Conservation (phyloP, 1,139 yeast genomes). For the Zhuliangozyma parablackwelliae region DNA sequence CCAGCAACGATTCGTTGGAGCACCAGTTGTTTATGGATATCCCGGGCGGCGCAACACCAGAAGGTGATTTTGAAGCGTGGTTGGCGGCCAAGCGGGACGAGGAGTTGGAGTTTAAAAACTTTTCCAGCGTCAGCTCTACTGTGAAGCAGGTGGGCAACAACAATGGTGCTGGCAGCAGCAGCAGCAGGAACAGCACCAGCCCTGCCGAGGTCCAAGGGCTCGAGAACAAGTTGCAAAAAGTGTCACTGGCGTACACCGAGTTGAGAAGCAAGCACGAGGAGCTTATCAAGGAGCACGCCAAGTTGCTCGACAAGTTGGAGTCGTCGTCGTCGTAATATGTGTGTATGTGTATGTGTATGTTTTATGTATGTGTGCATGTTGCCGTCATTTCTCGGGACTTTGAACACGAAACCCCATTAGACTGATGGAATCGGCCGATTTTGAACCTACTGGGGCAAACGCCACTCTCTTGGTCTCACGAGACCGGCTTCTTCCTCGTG, state of each 20-base stretch:
- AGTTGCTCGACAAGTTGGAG: constrained; percentile 16
- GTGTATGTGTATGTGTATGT: no score
- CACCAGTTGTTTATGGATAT: constrained; percentile 53
- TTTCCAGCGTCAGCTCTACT: constrained; percentile 33
- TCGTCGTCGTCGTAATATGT: no score
- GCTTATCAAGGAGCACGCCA: constrained; percentile 50
- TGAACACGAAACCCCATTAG: no score
- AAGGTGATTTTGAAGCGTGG: constrained; percentile 33
- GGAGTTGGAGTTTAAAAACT: constrained; percentile 47
- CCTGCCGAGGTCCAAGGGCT: constrained; percentile 29
- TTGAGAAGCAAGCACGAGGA: constrained; percentile 60
- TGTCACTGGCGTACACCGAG: constrained; percentile 56
- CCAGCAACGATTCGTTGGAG: constrained; percentile 36
- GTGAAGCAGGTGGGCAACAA: constrained; percentile 16
- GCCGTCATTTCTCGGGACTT: no score
- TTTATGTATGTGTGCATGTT: no score
- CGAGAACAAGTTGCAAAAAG: constrained; percentile 43
- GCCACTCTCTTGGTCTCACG: no score
- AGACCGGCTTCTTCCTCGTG: no score
- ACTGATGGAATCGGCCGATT: no score
- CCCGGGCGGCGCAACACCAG: constrained; percentile 10
- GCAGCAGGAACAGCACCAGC: no score
- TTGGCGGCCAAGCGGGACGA: constrained; percentile 45
- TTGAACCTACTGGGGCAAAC: no score
- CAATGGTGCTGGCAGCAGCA: not conserved